Conservation (phyloP, 2,329 filamentous ascomycete genomes). For the Alternaria alternata region DNA sequence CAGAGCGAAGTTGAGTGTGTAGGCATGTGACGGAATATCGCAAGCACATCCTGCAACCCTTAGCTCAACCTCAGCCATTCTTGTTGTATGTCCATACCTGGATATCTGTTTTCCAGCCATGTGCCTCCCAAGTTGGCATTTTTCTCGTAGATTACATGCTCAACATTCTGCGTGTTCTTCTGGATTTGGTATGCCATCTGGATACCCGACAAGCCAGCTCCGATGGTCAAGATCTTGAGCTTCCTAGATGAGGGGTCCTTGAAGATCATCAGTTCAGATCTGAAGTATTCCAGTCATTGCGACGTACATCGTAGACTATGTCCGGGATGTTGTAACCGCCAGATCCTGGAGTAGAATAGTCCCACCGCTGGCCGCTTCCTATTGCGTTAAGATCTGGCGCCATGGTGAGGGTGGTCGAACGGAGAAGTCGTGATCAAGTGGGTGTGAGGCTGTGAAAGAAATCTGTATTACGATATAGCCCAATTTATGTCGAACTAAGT, state of each 20-base stretch:
- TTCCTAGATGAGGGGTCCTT: conserved; percentile 38
- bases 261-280: not conserved
- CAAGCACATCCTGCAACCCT: conserved; percentile 49
- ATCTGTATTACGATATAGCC: not conserved
- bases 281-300: not conserved
- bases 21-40: conserved; percentile 57
- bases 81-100: conserved; percentile 19
- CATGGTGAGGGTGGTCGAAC: conserved; percentile 34
- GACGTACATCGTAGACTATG: conserved; percentile 46
- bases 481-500: not conserved
- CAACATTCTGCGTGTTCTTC: conserved; percentile 54
- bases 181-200: conserved; percentile 59
- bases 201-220: conserved; percentile 59
- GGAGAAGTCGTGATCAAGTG: not conserved
- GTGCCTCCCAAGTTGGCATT: conserved; percentile 56
- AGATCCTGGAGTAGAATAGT: conserved; percentile 56
- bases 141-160: conserved; percentile 60
- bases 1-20: conserved; percentile 55
- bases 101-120: conserved; percentile 57
- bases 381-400: conserved; percentile 55
- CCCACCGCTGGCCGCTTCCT: conserved; percentile 46
- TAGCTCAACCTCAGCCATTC: not conserved
- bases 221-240: conserved; percentile 58
- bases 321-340: conserved; percentile 53
- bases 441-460: too few species aligned